A percentile compares a stretch with the other conserved stretches of the same genome.
phyloP scores from a whole-genome alignment of 805 yeast genomes.

The Candida suzukii region DNA sequence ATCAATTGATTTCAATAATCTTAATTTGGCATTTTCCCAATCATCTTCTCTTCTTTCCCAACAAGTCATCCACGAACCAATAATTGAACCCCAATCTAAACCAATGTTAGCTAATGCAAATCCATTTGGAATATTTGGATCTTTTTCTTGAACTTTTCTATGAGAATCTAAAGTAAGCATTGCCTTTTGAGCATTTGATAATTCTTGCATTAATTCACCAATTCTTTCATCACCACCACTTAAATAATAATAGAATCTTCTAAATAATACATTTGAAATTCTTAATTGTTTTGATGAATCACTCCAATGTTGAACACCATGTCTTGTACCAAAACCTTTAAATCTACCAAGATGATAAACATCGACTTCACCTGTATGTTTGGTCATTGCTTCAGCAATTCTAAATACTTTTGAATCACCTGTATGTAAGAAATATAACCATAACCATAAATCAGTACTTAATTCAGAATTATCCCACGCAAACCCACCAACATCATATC shows the following conservation, averaged over 20 bases:
- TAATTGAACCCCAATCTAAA: slow-evolving; percentile 1
- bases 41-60: slow-evolving; percentile 1
- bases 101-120: slow-evolving; percentile 2
- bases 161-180: slow-evolving; percentile 2
- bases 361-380: slow-evolving; percentile 5
- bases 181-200: background rate
- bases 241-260: slow-evolving; percentile 3
- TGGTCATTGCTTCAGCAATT: slow-evolving; percentile 3
- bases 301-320: slow-evolving; percentile 5
- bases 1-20: slow-evolving; percentile 1
- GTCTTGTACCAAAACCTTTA: slow-evolving; percentile 4
- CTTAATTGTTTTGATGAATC: slow-evolving; percentile 3
- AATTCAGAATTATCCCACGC: slow-evolving; percentile 3
- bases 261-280: slow-evolving; percentile 2
- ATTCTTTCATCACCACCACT: slow-evolving; percentile 5
- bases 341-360: slow-evolving; percentile 1
- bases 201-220: slow-evolving; percentile 2
- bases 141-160: slow-evolving; percentile 1
- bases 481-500: slow-evolving; percentile 5
- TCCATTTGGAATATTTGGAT: background rate
- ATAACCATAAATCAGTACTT: slow-evolving; percentile 4
- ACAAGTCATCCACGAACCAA: slow-evolving; percentile 2
- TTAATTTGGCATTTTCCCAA: slow-evolving; percentile 1
- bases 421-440: slow-evolving; percentile 2
- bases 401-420: slow-evolving; percentile 1